Evolutionary conservation across 768 basidiomycete genomes (phyloP), one percentile per base, ranked within the genome.

Genomic region (Pleurotus djamor): DNA sequence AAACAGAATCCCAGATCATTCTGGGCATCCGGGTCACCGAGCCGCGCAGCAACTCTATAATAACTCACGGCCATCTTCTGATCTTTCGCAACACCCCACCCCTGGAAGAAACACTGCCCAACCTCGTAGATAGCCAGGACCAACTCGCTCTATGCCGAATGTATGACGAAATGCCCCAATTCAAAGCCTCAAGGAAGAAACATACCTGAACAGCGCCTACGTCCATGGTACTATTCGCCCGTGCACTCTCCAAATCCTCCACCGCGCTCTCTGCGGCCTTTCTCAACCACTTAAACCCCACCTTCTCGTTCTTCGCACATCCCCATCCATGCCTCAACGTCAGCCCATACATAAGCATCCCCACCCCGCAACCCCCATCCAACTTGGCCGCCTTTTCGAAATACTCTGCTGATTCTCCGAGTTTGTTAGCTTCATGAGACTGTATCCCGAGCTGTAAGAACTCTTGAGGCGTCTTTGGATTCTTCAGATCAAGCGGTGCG

Each of bases 61-160:
- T 96, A 96, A 70, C 84, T 91, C 89, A 93, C 86, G 5, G 84
- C 92, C 91, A 95, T 92, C 79, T 89, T 92, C 75, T 91, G 88
- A 71, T 96, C 92, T 69, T 92, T 92, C 33, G 74, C 68, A 10
- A 93, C 87, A 6, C 94, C 94, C 93, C 94, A 96, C 1, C 94
- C 94, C 54, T 93, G 91, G 69, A 91, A 91, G 73, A 94, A 96
- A 68, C 92, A 94, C 71, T 93, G 91, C 0, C 92, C 94, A 4
- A 96, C 92, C 73, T 96, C 94, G 67, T 94, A 92, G 48, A 96
- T 90, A 0, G 94, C 92, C 17, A 96, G 78, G 16, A 94, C 87
- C 12, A 96, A 82, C 71, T 96, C 94, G 21, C 79, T 84, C 86
- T 93, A 62, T 10, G 50, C 45, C 45, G 21, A 50, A 36, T 13